Percentiles rank a stretch among this genome's conserved stretches.
These are phyloP conservation scores for Solidago caesia DNA, from an alignment of 129 eudicot genomes.

Conservation along the genomic window DNA sequence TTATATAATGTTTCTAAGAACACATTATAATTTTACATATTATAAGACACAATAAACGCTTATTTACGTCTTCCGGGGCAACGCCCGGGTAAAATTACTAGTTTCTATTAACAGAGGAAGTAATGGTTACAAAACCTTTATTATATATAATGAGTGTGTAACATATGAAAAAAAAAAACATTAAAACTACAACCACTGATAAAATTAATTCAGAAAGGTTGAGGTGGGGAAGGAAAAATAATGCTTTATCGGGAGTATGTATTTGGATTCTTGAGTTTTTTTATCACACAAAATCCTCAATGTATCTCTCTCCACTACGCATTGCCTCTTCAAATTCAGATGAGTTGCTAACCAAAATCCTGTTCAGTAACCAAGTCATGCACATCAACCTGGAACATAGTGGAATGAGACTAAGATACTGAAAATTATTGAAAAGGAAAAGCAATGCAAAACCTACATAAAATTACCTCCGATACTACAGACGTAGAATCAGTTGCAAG, in stretches of 20 bases:
- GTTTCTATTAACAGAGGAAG: too few species aligned
- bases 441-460: not conserved
- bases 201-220: not conserved
- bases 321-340: constrained; percentile 93
- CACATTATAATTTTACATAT: too few species aligned
- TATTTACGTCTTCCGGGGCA: too few species aligned
- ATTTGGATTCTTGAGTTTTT: constrained; percentile 83
- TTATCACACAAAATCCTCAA: constrained; percentile 74
- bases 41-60: too few species aligned
- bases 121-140: too few species aligned
- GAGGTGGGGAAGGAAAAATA: not conserved
- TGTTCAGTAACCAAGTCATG: constrained; percentile 69
- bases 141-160: too few species aligned
- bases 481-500: constrained; percentile 48
- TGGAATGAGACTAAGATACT: not conserved
- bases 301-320: constrained; percentile 74
- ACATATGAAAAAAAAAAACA: not conserved
- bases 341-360: constrained; percentile 65
- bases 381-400: constrained; percentile 57
- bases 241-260: constrained; percentile 5
- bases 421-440: not conserved
- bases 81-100: too few species aligned
- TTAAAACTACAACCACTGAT: not conserved
- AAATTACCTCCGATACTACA: constrained; percentile 70
- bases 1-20: too few species aligned